Evolutionary conservation across 2,329 filamentous ascomycete genomes (phyloP), one percentile per base, ranked within the genome.

Genomic region (Aureobasidium sp.): DNA sequence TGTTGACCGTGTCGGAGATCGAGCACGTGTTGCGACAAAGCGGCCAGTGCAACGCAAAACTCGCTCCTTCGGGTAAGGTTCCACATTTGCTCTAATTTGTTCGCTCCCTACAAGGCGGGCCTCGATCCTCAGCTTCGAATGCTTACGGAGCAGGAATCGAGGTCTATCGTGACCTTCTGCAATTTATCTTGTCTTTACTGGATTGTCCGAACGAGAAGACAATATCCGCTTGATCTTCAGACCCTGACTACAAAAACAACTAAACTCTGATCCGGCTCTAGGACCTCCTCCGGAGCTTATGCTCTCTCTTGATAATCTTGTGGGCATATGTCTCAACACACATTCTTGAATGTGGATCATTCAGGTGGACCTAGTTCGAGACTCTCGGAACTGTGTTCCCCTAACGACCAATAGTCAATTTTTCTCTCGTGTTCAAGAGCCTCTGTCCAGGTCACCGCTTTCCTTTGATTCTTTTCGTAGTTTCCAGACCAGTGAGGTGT

Each of bases 11-110:
- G 32, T 39, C 34, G 12, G 13, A 52, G 39, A 24, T 26, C 20
- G 20, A 39, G 50, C 50, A 52, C 50, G 50, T 52, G 50, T 39
- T 52, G 50, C 50, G 8, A 51, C 34, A 52, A 52, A 52, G 50
- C 34, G 50, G 50, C 50, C 50, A 52, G 50, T 52, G 50, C 50
- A 52, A 52, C 34, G 34, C n/a, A 52, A 52, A 50, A 50, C 47
- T 32, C 15, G 29, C 47, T 34, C 5, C 47, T 50, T 50, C 29
- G 7, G 47, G 47, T 13, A 50, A 34, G 20, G 50, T 52, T 12
- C 7, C 43, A 27, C 46, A 32, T 3, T 39, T 27, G 24, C 13
- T 12, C 3, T 52, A 10, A 39, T 27, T 52, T 34, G 32, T 27
- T 39, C 39, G 12, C 13, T 52, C 20, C 29, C 34, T 52, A 27